Conservation (phyloP, 495 filamentous ascomycete species). For the Schizothecium vesticola region DNA sequence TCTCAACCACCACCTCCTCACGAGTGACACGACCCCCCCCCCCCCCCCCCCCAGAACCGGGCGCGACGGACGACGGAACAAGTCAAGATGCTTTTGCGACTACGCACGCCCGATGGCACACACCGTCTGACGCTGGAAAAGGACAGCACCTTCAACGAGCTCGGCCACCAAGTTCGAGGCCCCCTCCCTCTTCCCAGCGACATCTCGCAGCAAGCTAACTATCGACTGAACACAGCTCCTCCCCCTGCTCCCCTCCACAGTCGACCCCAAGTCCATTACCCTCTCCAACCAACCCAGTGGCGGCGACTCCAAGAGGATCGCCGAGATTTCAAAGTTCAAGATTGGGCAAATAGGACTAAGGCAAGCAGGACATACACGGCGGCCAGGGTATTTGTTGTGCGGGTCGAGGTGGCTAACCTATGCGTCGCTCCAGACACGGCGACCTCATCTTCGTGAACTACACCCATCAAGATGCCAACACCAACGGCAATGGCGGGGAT, state of each 20-base stretch:
- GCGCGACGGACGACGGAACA: not conserved
- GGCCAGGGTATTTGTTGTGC: not conserved
- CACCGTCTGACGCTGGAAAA: slow-evolving; percentile 61
- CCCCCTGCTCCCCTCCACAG: slow-evolving; percentile 47
- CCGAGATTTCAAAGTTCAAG: slow-evolving; percentile 58
- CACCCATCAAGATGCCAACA: slow-evolving; percentile 38
- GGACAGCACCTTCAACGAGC: slow-evolving; percentile 46
- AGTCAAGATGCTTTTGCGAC: slow-evolving; percentile 58
- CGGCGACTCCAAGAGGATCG: slow-evolving; percentile 66
- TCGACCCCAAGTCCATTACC: slow-evolving; percentile 67
- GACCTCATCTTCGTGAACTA: slow-evolving; percentile 86
- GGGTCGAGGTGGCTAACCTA: not conserved
- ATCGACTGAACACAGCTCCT: slow-evolving; percentile 28
- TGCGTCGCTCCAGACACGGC: slow-evolving; percentile 59
- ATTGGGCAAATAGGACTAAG: slow-evolving; percentile 66
- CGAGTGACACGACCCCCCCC: not conserved
- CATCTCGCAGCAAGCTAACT: slow-evolving; percentile 3
- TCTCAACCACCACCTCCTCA: not conserved
- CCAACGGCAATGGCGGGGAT: slow-evolving; percentile 14
- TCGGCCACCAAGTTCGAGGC: slow-evolving; percentile 44
- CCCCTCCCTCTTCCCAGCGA: not conserved
- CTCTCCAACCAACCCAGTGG: slow-evolving; percentile 76
- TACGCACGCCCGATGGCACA: slow-evolving; percentile 65
- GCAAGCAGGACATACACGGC: slow-evolving; percentile 36
- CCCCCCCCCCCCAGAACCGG: not conserved